Conservation (phyloP, 2,329 filamentous ascomycete species). For the Aspergillus jensenii region DNA sequence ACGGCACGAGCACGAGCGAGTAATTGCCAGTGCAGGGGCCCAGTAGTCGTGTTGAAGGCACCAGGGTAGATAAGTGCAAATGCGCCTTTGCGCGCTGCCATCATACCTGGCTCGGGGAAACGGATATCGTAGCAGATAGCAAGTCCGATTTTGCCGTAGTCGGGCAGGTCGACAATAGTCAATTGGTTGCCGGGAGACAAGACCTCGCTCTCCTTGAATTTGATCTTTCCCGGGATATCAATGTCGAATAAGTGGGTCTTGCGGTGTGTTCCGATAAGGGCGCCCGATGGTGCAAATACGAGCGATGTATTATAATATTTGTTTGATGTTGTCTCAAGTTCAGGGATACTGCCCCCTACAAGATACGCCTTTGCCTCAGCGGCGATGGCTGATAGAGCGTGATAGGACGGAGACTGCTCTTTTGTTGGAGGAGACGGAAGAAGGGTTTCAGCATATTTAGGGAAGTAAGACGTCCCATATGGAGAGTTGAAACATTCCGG, state of each 20-base stretch:
- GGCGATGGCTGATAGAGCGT: constrained; percentile 78
- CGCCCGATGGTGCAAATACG: constrained; percentile 74
- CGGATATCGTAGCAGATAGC: constrained; percentile 98
- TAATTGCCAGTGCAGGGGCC: constrained; percentile 86
- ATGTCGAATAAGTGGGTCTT: constrained; percentile 99
- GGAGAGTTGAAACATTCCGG: constrained; percentile 99
- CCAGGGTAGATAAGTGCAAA: constrained; percentile 91
- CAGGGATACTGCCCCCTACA: constrained; percentile 89
- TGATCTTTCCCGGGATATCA: constrained; percentile 92
- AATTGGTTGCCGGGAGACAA: constrained; percentile 81
- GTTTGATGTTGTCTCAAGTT: constrained; percentile 65
- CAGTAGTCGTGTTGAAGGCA: constrained; percentile 95
- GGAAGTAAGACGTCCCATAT: constrained; percentile 89
- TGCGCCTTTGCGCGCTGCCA: constrained; percentile 80
- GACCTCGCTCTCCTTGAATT: constrained; percentile 86
- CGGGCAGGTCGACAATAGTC: constrained; percentile 81
- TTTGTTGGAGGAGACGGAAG: constrained; percentile 70
- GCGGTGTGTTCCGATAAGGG: constrained; percentile 81
- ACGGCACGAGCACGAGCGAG: constrained; percentile 79
- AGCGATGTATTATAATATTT: constrained; percentile 89
- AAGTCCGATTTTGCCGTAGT: constrained; percentile 81
- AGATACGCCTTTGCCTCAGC: constrained; percentile 76
- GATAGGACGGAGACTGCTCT: constrained; percentile 76
- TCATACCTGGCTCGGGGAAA: constrained; percentile 89
- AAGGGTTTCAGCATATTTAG: constrained; percentile 88